Evolutionary conservation across 331 rosid species (phyloP), one percentile per base, ranked within the genome.

Genomic region (Pyracantha coccinea): DNA sequence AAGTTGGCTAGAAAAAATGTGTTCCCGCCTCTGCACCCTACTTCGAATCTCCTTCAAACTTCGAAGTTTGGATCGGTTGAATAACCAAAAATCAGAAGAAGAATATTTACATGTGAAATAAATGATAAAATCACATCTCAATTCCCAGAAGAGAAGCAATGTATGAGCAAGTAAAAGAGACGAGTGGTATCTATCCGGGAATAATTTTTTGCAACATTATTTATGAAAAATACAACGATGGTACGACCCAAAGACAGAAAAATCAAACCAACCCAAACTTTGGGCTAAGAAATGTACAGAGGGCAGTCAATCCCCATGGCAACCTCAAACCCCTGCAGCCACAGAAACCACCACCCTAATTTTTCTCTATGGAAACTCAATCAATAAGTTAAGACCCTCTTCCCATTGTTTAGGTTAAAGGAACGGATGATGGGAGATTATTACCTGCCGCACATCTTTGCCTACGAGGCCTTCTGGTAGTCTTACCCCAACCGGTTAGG

Each of bases 401-500:
- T 80, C 79, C 66, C 72, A 55, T 73, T 77, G 71, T 82, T 83
- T 83, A 92, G 68, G 91, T 86, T 84, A 92, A 87, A 33, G 90
- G 88, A 47, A 95, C 77, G 13, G 88, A 45, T 4, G 89, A 79
- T 79, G 84, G 89, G 21, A 50, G 55, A 50, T 50, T 50, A 78
- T 84, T 89, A 66, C 92, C 92, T 35, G 93, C 95, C 7, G 96
- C 90, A 68, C 85, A 88, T 88, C 99, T 88, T 72, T 92, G 97
- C 79, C 99, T 66, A 2, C 99, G 97, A 53, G 99, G 97, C 80
- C 99, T 81, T 82, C 99, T 85, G 21, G 97, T 89, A 59, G 97
- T 92, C 82, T 90, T 95, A 65, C 99, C 97, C 99, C 97, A 95
- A 80, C 99, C 92, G 12, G 96, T 85, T 78, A 92, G 85, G 93